phyloP scores from a whole-genome alignment of 371 early-diverging fungal genomes.

The Apophysomyces sp. region DNA sequence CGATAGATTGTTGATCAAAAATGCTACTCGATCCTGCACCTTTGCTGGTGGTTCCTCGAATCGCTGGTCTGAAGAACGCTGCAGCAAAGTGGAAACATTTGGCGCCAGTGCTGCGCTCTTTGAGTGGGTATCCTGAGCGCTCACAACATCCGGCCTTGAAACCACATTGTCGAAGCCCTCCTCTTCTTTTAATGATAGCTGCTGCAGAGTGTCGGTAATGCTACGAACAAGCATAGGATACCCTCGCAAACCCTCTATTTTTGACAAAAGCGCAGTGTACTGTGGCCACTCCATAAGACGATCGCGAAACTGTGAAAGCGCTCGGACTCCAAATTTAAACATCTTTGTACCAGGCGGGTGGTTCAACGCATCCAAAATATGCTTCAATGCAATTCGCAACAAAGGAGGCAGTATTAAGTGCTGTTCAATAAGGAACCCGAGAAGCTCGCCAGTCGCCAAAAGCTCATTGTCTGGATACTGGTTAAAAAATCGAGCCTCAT shows the following conservation, averaged over 20 bases:
- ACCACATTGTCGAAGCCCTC: background rate
- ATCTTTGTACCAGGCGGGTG: constrained; percentile 76
- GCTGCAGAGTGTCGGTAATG: constrained; percentile 28
- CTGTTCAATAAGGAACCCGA: constrained; percentile 85
- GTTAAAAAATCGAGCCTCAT: constrained; percentile 91
- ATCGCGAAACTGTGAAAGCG: constrained; percentile 80
- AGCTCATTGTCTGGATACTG: constrained; percentile 94
- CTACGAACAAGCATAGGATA: constrained; percentile 30
- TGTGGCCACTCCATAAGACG: constrained; percentile 90
- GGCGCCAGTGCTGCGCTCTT: constrained; percentile 20
- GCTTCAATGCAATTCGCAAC: constrained; percentile 81
- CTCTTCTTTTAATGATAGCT: constrained; percentile 15
- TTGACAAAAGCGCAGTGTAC: constrained; percentile 77
- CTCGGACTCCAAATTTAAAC: constrained; percentile 89
- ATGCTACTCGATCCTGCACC: constrained; percentile 89
- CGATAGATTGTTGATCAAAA: constrained; percentile 94
- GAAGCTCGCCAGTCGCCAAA: constrained; percentile 79
- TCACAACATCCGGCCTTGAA: background rate
- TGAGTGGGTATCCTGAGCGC: background rate
- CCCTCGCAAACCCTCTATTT: constrained; percentile 74
- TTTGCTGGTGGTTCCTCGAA: constrained; percentile 66
- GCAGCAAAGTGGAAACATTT: constrained; percentile 22
- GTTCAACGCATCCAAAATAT: constrained; percentile 82
- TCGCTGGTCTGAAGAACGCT: constrained; percentile 11
- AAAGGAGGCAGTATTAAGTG: constrained; percentile 76